Evolutionary conservation across 805 yeast species (phyloP).

Genomic region (Jamesozyma rosinii): DNA sequence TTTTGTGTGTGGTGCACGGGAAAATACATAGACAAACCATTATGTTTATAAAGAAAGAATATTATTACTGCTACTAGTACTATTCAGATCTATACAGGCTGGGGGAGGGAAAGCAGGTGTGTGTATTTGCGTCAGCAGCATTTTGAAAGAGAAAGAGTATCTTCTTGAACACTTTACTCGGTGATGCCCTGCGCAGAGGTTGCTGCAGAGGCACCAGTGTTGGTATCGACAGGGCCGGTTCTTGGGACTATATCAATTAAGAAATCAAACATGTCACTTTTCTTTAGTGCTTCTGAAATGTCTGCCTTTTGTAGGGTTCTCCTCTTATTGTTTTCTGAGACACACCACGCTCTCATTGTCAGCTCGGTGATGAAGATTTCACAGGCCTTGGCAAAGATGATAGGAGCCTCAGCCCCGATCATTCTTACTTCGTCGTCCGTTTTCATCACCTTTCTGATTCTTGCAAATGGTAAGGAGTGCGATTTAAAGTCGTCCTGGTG

Average conservation of each 20-base stretch:
- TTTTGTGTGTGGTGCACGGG: not conserved
- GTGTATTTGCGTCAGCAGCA: no score
- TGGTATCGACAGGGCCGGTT: conserved; percentile 49
- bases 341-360: conserved; percentile 98
- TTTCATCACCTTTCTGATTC: conserved; percentile 96
- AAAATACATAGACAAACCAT: no score
- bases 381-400: conserved; percentile 94
- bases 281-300: conserved; percentile 89
- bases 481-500: conserved; percentile 84
- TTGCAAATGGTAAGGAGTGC: conserved; percentile 89
- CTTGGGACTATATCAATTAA: conserved; percentile 92
- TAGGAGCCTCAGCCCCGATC: conserved; percentile 98
- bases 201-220: conserved; percentile 18
- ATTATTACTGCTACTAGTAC: no score
- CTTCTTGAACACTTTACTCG: no score
- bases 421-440: conserved; percentile 94
- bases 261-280: conserved; percentile 95
- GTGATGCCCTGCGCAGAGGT: not conserved
- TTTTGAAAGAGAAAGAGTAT: no score
- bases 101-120: not conserved
- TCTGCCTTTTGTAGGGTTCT: conserved; percentile 90
- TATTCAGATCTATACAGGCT: not conserved
- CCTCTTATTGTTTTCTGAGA: conserved; percentile 92
- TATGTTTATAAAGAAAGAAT: not conserved
- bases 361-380: conserved; percentile 93